Percentiles rank a stretch among this genome's conserved stretches.
Conservation (phyloP, 305 asterid genomes). For the Fraxinus latifolia region DNA sequence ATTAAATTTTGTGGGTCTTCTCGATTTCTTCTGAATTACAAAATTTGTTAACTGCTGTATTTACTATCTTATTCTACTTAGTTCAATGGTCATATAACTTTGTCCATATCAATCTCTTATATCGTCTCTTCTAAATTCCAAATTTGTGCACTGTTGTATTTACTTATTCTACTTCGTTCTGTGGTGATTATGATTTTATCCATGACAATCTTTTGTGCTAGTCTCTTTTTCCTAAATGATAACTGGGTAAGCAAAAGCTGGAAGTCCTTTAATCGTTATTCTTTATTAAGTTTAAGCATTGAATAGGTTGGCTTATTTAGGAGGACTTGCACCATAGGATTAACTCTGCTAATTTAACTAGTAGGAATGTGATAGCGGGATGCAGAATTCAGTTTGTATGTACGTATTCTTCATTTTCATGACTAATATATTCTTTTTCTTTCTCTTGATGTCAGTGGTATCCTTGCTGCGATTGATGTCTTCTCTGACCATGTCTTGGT, state of each 20-base stretch:
- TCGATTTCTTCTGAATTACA: neutral
- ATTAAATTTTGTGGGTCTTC: neutral
- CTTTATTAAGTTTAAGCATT: neutral
- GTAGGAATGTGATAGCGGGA: neutral
- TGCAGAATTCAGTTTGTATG: neutral
- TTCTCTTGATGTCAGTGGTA: constrained; percentile 62
- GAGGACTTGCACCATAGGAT: neutral
- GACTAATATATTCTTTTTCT: constrained; percentile 9
- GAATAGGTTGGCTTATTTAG: neutral
- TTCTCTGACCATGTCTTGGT: constrained; percentile 70
- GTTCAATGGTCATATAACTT: neutral
- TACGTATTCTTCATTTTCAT: neutral
- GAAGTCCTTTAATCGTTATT: neutral
- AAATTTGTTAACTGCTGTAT: neutral
- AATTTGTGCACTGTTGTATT: neutral
- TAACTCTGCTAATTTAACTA: neutral
- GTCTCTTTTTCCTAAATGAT: neutral
- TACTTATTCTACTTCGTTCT: neutral
- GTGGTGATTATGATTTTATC: neutral
- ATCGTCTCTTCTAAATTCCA: neutral
- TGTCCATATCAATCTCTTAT: neutral
- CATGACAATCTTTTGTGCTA: neutral
- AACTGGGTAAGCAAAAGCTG: neutral
- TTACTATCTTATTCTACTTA: neutral
- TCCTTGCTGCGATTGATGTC: constrained; percentile 92